Conservation (phyloP, 345 rosid species). For the Pistacia atlantica region DNA sequence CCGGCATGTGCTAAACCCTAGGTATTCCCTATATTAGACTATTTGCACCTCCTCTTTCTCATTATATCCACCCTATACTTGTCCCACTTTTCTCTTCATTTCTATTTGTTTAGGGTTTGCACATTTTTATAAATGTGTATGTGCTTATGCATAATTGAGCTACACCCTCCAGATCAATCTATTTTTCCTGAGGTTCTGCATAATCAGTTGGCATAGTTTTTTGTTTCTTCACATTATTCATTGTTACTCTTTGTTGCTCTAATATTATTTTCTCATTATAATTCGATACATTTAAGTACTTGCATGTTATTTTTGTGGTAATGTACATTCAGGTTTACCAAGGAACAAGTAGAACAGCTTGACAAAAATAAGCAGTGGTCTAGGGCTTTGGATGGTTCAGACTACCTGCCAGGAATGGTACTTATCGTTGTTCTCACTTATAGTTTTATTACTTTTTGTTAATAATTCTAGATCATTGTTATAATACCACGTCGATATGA, state of each 20-base stretch:
- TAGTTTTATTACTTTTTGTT: not conserved
- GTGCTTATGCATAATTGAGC: not conserved
- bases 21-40: constrained; percentile 37
- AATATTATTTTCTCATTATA: not conserved
- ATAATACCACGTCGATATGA: not conserved
- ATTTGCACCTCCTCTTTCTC: not conserved
- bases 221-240: not conserved
- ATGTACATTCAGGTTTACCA: constrained; percentile 61
- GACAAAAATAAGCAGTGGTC: constrained; percentile 95
- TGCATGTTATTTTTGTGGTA: constrained; percentile 8
- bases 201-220: not conserved
- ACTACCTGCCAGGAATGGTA: constrained; percentile 99
- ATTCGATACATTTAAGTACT: not conserved
- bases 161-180: not conserved
- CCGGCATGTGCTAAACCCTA: constrained; percentile 89
- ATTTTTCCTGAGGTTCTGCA: not conserved
- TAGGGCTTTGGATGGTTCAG: constrained; percentile 97
- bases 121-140: not conserved
- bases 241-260: too few relatives aligned
- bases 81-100: not conserved
- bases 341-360: constrained; percentile 81
- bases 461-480: not conserved
- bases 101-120: too few relatives aligned
- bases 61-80: not conserved
- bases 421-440: not conserved